Conservation (phyloP, 2,329 filamentous ascomycete genomes). For the Alternaria arborescens region DNA sequence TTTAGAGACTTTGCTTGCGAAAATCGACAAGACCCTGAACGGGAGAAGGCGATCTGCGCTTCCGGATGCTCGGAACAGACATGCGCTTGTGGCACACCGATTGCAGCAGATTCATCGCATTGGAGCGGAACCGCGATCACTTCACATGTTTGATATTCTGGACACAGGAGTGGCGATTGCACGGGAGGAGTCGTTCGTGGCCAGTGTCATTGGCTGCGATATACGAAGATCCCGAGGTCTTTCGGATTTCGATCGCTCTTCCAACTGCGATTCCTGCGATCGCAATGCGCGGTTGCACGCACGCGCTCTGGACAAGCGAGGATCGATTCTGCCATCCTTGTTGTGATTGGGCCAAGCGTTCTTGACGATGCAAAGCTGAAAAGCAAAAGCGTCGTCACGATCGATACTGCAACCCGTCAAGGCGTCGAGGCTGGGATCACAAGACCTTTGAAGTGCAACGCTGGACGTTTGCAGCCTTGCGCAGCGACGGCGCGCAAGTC, state of each 20-base stretch:
- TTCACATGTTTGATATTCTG: background rate
- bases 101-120: background rate
- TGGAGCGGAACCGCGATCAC: background rate
- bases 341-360: slow-evolving; percentile 10
- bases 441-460: background rate
- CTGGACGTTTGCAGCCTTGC: slow-evolving; percentile 7
- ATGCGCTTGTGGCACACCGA: slow-evolving; percentile 4
- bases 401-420: background rate
- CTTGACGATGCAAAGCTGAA: background rate
- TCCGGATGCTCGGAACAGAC: slow-evolving; percentile 3
- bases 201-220: background rate
- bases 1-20: background rate
- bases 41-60: background rate
- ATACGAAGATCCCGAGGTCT: background rate
- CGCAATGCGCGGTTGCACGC: background rate
- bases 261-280: background rate
- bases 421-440: background rate
- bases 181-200: background rate
- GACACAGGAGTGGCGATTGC: background rate
- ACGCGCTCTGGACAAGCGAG: background rate
- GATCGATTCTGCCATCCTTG: background rate
- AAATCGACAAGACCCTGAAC: slow-evolving; percentile 4
- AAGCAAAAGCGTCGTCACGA: slow-evolving; percentile 8
- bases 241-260: background rate
- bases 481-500: slow-evolving; percentile 1